Evolutionary conservation across 2,329 filamentous ascomycete genomes (phyloP), one percentile per base, ranked within the genome.

Genomic region (Exophiala viscosa): DNA sequence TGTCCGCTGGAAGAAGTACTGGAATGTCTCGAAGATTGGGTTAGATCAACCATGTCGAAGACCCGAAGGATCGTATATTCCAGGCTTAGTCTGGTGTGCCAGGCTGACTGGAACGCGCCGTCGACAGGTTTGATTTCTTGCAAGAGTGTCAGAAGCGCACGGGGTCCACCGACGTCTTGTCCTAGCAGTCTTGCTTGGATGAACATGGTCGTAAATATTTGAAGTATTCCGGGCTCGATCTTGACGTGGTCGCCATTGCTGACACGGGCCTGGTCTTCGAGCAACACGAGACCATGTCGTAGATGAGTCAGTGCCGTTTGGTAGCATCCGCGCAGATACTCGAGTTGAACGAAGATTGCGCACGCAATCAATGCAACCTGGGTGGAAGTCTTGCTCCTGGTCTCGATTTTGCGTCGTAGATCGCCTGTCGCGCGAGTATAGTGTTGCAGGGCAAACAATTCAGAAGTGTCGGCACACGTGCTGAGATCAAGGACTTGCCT

Each of bases 291-390:
- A 11, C 68, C 69, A 48, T 63, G 64, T 18, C 58, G 58, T 2
- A 72, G 55, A 59, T 71, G 69, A 15, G 58, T 59, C 42, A 60
- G 52, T 2, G 61, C 62, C 28, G 61, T 61, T 18, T 57, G 35
- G 52, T 64, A 66, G 23, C 64, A 61, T 0, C 67, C 66, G 4
- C 69, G 66, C 3, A 75, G 57, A 18, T 69, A 67, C 43, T 76
- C 74, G 35, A 75, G 51, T 33, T 63, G 68, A 2, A 71, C 63
- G 46, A 76, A 75, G 0, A 75, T 23, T 45, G 73, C 60, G 45
- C 73, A 76, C 1, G 67, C 64, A 31, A 75, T 70, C n/a, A 76
- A 62, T 2, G 68, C 65, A n/a, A 72, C 61, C 2, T 67, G 65
- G 0, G 67, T 42, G 1, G 68, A 68, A 7, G 63, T 48, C 17